Evolutionary conservation across 768 basidiomycete species (phyloP).

Genomic region (Leccinum longicurvipes): DNA sequence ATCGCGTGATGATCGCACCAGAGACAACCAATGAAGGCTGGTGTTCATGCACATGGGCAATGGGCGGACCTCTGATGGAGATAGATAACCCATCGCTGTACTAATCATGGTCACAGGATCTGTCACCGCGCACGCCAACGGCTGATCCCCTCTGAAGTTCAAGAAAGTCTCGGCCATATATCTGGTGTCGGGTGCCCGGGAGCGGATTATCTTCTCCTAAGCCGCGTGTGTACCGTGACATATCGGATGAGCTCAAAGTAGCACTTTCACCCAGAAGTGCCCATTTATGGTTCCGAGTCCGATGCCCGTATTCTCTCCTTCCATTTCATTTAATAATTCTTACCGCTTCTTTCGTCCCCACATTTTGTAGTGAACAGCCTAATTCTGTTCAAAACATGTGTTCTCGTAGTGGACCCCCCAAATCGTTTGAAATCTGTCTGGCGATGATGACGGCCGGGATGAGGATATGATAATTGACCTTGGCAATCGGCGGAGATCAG

Average conservation of each 20-base stretch:
- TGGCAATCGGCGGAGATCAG: conserved; percentile 14
- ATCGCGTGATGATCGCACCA: conserved; percentile 11
- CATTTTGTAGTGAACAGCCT: neutral
- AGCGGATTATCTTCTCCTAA: neutral
- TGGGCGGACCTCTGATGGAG: neutral
- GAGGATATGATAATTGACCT: neutral
- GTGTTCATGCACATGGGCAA: conserved; percentile 1
- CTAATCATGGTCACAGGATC: neutral
- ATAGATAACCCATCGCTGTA: conserved; percentile 2
- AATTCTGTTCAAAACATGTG: conserved; percentile 3
- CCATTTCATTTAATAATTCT: neutral
- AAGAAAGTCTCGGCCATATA: neutral
- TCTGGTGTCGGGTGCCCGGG: conserved; percentile 5
- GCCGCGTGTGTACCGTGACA: neutral
- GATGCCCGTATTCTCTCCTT: neutral
- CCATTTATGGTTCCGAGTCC: neutral
- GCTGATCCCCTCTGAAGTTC: neutral
- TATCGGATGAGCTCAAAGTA: neutral
- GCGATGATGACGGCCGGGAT: conserved; percentile 3
- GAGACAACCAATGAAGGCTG: neutral
- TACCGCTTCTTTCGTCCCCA: neutral
- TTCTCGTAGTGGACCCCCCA: conserved; percentile 13
- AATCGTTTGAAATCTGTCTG: conserved; percentile 23
- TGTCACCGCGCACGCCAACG: neutral
- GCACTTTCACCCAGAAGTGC: neutral